A percentile compares a stretch with the other conserved stretches of the same genome.
These are phyloP conservation scores for Sherardia arvensis DNA, from an alignment of 257 asterid species.

Conservation along the genomic window DNA sequence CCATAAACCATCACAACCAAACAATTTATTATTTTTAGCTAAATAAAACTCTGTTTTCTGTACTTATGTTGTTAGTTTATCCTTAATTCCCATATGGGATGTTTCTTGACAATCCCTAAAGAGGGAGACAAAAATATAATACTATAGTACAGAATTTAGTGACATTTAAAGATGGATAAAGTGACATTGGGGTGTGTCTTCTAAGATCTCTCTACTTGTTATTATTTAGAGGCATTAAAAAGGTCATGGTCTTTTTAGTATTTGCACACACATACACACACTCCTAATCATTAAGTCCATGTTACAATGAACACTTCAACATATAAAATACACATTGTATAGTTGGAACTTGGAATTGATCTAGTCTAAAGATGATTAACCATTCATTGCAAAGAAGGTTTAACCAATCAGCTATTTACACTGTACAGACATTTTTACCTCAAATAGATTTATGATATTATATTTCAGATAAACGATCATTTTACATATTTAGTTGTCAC, in stretches of 20 bases:
- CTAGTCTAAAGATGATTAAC: background rate
- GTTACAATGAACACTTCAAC: background rate
- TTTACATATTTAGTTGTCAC: too few relatives aligned
- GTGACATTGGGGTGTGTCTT: background rate
- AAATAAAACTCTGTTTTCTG: slow-evolving; percentile 5
- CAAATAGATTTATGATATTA: too few relatives aligned
- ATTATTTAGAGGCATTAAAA: background rate
- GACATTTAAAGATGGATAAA: background rate
- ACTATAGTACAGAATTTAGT: slow-evolving; percentile 1
- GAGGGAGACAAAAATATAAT: slow-evolving; percentile 10
- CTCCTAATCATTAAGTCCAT: slow-evolving; percentile 3
- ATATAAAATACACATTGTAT: background rate
- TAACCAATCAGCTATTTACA: too few relatives aligned
- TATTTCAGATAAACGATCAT: too few relatives aligned
- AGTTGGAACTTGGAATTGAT: background rate
- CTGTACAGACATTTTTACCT: too few relatives aligned
- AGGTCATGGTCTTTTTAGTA: background rate
- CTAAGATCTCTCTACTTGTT: background rate
- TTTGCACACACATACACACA: background rate
- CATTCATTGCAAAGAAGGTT: background rate
- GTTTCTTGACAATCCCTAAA: slow-evolving; percentile 10
- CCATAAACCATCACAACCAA: slow-evolving; percentile 24
- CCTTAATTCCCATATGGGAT: slow-evolving; percentile 12
- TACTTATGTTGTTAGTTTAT: slow-evolving; percentile 14
- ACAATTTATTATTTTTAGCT: slow-evolving; percentile 5